Conservation (phyloP, 768 basidiomycete species). For the Boletus sensibilis region DNA sequence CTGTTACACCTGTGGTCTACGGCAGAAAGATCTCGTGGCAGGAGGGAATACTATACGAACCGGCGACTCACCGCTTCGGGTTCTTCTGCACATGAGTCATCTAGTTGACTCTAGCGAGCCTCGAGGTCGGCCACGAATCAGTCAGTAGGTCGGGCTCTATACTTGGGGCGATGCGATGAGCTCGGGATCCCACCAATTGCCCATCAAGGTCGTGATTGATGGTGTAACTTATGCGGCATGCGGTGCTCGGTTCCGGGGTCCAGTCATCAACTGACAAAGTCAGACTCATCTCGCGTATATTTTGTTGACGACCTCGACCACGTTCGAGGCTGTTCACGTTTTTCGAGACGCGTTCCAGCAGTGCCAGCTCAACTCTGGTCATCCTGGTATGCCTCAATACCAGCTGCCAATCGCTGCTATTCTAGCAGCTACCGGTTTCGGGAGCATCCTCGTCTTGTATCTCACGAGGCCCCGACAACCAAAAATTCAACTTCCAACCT, state of each 20-base stretch:
- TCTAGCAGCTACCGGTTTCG: constrained; percentile 42
- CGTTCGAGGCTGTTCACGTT: not conserved
- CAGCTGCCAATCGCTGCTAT: constrained; percentile 54
- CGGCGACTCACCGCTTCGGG: not conserved
- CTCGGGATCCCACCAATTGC: not conserved
- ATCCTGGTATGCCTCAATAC: constrained; percentile 52
- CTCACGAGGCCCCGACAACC: constrained; percentile 43
- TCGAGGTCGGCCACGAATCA: not conserved
- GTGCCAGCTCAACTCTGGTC: not conserved
- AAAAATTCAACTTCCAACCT: constrained; percentile 50
- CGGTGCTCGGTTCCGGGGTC: constrained; percentile 11
- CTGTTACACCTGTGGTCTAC: too few species aligned
- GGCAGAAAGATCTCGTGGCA: too few species aligned
- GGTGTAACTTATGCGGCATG: not conserved
- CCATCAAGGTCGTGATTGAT: not conserved
- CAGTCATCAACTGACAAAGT: constrained; percentile 1
- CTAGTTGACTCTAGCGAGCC: not conserved
- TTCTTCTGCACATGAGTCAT: not conserved
- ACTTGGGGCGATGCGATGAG: not conserved
- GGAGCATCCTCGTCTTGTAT: constrained; percentile 46
- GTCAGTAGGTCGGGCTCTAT: too few species aligned
- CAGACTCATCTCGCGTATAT: not conserved
- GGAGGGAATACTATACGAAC: too few species aligned
- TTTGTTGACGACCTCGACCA: not conserved
- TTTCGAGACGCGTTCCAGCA: not conserved